Evolutionary conservation across 306 rosid species (phyloP), one percentile per base, ranked within the genome.

Genomic region (Vigna trinervia): DNA sequence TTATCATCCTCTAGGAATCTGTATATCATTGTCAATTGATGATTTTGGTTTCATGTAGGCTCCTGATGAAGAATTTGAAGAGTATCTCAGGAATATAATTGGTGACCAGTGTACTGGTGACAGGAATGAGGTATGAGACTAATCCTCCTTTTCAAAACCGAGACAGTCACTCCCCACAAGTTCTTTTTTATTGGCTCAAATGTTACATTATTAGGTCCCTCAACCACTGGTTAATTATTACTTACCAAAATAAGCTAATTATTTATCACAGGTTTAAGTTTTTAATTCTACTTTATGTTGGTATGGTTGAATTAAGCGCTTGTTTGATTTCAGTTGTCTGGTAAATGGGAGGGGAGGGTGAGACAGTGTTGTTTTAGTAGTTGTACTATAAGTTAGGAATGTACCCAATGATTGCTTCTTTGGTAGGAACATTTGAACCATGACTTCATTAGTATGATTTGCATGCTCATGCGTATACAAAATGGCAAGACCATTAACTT

Each of bases 31-130:
- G 20, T 41, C 34, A 20, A 19, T 65, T 65, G 71, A 26, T 58
- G 32, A 58, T 73, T 73, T 73, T 70, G 54, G 73, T 77, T 76
- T 53, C 2, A 30, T 80, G 82, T 75, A 95, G 98, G 98, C 97
- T 81, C 98, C 98, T 73, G 98, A 92, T 83, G 98, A 95, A 86
- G 95, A 90, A 85, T 95, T 92, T 82, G 93, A 90, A 81, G 98
- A 95, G 85, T 92, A 92, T 86, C 92, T 95, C 39, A 77, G 98
- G 87, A 89, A 90, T 74, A 88, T 84, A 81, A 88, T 88, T 64
- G 91, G 97, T 78, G 88, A 90, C 69, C 96, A 90, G 28, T 89
- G 96, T 78, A 90, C 81, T 41, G 92, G 93, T 41, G 93, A 95
- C 69, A 77, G 93, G 13, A 92, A 95, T 69, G 93, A 92, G 97